Conservation (phyloP, 208 protist genomes). For the Perkinsela sp. region DNA sequence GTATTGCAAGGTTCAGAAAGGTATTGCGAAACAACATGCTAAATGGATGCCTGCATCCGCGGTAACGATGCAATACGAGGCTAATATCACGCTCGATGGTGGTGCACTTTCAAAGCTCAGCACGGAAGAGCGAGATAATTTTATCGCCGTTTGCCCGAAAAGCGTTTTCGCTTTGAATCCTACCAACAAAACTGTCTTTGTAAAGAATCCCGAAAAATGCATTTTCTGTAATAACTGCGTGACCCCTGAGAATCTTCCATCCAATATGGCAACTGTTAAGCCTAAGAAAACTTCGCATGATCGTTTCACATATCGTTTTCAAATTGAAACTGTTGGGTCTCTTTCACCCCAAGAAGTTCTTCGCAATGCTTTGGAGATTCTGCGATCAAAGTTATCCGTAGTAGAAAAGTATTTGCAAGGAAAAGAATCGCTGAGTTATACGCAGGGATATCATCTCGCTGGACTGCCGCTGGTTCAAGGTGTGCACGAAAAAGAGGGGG, state of each 20-base stretch:
- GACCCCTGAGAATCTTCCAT: conserved; percentile 17
- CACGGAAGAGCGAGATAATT: conserved; percentile 25
- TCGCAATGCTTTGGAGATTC: conserved; percentile 35
- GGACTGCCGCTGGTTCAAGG: background rate
- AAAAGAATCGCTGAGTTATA: background rate
- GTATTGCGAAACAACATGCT: conserved; percentile 89
- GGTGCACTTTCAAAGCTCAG: conserved; percentile 31
- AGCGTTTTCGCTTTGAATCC: conserved; percentile 52
- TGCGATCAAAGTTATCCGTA: conserved; percentile 25
- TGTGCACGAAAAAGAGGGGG: background rate
- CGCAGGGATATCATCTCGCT: background rate
- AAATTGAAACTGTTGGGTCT: conserved; percentile 60
- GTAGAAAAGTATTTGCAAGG: background rate
- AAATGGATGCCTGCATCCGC: conserved; percentile 84
- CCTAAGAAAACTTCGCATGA: conserved; percentile 24
- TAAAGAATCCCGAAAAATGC: conserved; percentile 32
- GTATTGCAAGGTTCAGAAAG: conserved; percentile 51
- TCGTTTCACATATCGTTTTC: conserved; percentile 60
- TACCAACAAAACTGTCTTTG: conserved; percentile 15
- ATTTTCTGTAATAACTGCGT: conserved; percentile 77
- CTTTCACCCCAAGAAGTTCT: conserved; percentile 50
- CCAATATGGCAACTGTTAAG: conserved; percentile 34
- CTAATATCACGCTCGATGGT: conserved; percentile 67
- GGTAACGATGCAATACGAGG: conserved; percentile 66
- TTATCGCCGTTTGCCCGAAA: conserved; percentile 52